These are phyloP conservation scores for Phytopythium cucurbitacearum DNA, from an alignment of 352 stramenopile genomes.

Conservation along the genomic window DNA sequence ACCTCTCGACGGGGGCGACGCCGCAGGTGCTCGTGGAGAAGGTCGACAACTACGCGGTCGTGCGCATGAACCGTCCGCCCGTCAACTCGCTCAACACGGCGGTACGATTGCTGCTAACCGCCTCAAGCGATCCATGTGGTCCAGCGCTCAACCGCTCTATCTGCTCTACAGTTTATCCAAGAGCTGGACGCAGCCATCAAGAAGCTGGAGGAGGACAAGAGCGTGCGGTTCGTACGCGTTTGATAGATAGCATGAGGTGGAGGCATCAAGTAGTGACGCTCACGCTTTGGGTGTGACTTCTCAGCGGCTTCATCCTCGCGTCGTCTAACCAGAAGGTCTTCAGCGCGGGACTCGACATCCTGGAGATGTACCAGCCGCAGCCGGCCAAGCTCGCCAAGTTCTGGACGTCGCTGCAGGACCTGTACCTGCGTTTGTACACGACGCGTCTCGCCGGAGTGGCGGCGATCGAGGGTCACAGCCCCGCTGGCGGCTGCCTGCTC, in stretches of 20 bases:
- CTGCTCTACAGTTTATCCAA: slow-evolving; percentile 46
- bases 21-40: slow-evolving; percentile 73
- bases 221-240: slow-evolving; percentile 34
- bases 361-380: slow-evolving; percentile 89
- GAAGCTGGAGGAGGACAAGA: slow-evolving; percentile 72
- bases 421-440: slow-evolving; percentile 93
- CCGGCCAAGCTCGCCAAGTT: slow-evolving; percentile 73
- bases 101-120: slow-evolving; percentile 17
- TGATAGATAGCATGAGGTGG: neutral
- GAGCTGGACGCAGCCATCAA: slow-evolving; percentile 67
- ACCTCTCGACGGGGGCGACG: slow-evolving; percentile 28
- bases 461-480: slow-evolving; percentile 90
- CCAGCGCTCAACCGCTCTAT: neutral
- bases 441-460: slow-evolving; percentile 83
- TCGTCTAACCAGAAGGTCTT: slow-evolving; percentile 86
- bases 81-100: slow-evolving; percentile 81
- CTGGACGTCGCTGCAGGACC: slow-evolving; percentile 90
- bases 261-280: neutral
- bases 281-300: neutral
- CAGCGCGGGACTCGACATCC: slow-evolving; percentile 90
- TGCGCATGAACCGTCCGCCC: slow-evolving; percentile 73
- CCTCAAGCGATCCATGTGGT: neutral
- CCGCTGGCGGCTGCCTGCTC: slow-evolving; percentile 91
- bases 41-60: slow-evolving; percentile 65
- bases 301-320: slow-evolving; percentile 69